Conservation (phyloP, 129 eudicot genomes). For the Ambrosia trifida region DNA sequence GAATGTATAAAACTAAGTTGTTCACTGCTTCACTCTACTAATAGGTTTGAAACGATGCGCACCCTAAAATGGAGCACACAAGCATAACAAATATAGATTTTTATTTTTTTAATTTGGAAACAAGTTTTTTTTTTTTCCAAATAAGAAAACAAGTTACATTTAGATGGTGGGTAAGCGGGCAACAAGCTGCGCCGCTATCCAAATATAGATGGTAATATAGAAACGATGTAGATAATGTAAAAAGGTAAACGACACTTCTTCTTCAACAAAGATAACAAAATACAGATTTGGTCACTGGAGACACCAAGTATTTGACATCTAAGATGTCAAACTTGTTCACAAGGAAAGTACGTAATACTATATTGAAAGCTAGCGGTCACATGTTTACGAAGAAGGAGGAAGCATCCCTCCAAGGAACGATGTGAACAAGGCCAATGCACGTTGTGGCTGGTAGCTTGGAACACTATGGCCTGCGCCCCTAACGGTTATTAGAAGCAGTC, state of each 20-base stretch:
- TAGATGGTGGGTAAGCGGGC: too few relatives aligned
- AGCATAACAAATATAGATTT: too few relatives aligned
- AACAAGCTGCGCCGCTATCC: too few relatives aligned
- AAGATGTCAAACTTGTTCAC: conserved; percentile 7
- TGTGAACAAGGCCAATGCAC: conserved; percentile 44
- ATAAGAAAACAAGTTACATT: too few relatives aligned
- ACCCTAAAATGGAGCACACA: too few relatives aligned
- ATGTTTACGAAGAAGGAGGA: conserved; percentile 36
- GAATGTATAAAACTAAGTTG: too few relatives aligned
- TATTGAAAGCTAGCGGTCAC: neutral
- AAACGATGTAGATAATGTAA: neutral
- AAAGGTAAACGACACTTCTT: neutral
- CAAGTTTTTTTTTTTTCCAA: too few relatives aligned
- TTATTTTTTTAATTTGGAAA: too few relatives aligned
- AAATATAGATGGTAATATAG: neutral
- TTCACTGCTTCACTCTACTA: too few relatives aligned
- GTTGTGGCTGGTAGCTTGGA: conserved; percentile 51
- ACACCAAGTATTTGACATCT: conserved; percentile 22
- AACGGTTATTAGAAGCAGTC: conserved; percentile 41
- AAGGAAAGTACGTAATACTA: conserved; percentile 14
- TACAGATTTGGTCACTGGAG: conserved; percentile 12
- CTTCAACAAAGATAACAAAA: neutral
- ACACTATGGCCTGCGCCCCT: conserved; percentile 54
- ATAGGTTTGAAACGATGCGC: too few relatives aligned
- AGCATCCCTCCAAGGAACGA: conserved; percentile 49